Evolutionary conservation across 2,329 filamentous ascomycete genomes (phyloP).

Genomic region (Plectosphaerella cucumerina): DNA sequence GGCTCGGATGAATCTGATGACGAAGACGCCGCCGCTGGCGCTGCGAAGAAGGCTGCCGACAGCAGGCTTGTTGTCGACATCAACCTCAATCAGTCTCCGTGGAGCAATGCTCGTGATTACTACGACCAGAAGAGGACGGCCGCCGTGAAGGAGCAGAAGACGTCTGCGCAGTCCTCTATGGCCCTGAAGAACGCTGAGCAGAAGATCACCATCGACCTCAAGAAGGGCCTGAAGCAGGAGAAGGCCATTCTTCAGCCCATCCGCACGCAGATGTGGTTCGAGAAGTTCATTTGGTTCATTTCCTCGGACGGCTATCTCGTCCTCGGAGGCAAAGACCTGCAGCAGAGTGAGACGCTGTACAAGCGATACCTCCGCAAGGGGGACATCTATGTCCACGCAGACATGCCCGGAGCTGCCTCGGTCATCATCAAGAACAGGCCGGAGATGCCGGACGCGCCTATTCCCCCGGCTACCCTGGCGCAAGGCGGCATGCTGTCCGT

Average conservation of each 20-base stretch:
- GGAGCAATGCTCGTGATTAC: slow-evolving; percentile 87
- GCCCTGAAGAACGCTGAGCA: slow-evolving; percentile 87
- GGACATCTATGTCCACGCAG: slow-evolving; percentile 88
- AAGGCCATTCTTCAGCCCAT: slow-evolving; percentile 82
- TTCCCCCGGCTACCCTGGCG: slow-evolving; percentile 84
- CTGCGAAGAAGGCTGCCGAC: slow-evolving; percentile 34
- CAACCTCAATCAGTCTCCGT: slow-evolving; percentile 75
- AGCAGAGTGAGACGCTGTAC: slow-evolving; percentile 92
- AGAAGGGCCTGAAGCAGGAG: slow-evolving; percentile 85
- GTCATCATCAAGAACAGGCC: slow-evolving; percentile 88
- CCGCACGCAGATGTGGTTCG: slow-evolving; percentile 86
- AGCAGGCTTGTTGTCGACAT: slow-evolving; percentile 73
- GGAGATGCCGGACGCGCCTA: slow-evolving; percentile 72
- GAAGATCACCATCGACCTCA: slow-evolving; percentile 82
- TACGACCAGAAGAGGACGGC: slow-evolving; percentile 85
- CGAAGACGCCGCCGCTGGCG: slow-evolving; percentile 27
- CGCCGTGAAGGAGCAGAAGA: slow-evolving; percentile 83
- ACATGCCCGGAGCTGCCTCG: slow-evolving; percentile 77
- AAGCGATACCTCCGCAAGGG: slow-evolving; percentile 79
- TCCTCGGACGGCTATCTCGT: slow-evolving; percentile 94
- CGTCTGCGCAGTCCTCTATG: slow-evolving; percentile 71
- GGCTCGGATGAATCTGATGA: slow-evolving; percentile 59
- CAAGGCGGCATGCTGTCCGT: slow-evolving; percentile 86
- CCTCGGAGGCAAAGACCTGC: slow-evolving; percentile 79
- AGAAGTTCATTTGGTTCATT: slow-evolving; percentile 94